Conservation (phyloP, 2,329 filamentous ascomycete genomes). For the Aspergillus ochraceus region DNA sequence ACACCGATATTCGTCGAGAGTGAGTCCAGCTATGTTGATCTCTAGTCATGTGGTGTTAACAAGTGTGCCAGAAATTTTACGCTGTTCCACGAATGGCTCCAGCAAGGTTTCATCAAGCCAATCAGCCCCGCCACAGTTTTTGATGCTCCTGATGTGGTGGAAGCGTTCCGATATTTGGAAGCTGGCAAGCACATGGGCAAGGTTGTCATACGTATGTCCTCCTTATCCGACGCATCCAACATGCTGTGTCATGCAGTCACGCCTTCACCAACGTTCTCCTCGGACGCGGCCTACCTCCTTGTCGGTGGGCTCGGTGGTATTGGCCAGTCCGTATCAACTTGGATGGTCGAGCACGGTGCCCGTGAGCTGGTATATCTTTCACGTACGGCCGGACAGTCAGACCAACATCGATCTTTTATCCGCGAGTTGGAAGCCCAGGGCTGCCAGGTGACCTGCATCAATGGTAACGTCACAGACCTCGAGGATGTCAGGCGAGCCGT, state of each 20-base stretch:
- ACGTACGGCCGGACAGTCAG: background rate
- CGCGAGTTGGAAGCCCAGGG: constrained; percentile 4
- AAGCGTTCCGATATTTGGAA: constrained; percentile 33
- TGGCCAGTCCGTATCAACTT: constrained; percentile 11
- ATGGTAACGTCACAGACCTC: constrained; percentile 7
- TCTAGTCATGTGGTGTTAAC: background rate
- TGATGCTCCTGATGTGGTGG: background rate
- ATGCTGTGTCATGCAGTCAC: background rate
- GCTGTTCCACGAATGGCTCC: background rate
- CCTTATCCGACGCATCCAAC: constrained; percentile 22
- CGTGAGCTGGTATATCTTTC: constrained; percentile 9
- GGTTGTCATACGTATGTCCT: constrained; percentile 36
- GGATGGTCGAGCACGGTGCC: constrained; percentile 17
- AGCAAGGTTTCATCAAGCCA: background rate
- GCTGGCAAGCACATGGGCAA: constrained; percentile 40
- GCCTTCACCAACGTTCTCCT: background rate
- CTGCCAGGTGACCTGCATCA: constrained; percentile 2
- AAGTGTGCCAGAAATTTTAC: background rate
- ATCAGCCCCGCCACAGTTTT: background rate
- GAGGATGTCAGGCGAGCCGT: constrained; percentile 7
- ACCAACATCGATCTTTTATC: constrained; percentile 3
- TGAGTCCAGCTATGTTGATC: background rate
- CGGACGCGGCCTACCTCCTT: constrained; percentile 13
- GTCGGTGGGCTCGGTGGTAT: constrained; percentile 17
- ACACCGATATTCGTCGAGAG: background rate